Base-by-base conservation (phyloP, 768 basidiomycete genomes). In the Tubosaeta sp. region DNA sequence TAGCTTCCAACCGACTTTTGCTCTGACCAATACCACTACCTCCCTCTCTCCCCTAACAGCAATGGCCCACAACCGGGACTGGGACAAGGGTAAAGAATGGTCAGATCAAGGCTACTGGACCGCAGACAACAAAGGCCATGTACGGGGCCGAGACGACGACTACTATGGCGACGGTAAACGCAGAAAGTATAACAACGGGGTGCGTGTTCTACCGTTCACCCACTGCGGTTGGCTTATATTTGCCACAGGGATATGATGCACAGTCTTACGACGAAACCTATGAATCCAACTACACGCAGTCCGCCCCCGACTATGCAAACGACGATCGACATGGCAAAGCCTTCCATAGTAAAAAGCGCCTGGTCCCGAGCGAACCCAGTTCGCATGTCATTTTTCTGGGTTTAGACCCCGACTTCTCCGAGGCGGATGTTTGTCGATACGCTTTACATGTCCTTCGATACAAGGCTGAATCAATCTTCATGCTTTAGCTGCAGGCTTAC, bases 301-400 rank as follows among this genome's bases (percentile, higher is more conserved):
- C 73, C 42, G 60, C 73, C 47, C 76, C 81, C 52, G 81, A 83
- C 46, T 63, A 73, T 60, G 65, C 74, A 26, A 74, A 78, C 48
- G 82, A 84, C 64, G 82, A 81, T 59, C 75, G 76, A 41, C 61
- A 66, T 13, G 61, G 63, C 51, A 68, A 72, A 44, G 62, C 69
- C 50, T 78, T 79, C 62, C 65, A 66, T 58, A 66, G 65, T 65
- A 90, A 90, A 76, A 90, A 91, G 69, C 86, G 89, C 48, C 77
- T 90, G 38, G 76, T 81, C 52, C 86, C 90, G 29, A 93, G 90
- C 49, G 89, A 91, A 67, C 86, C 90, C 43, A 91, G 88, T 66
- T 83, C 86, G 42, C 93, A 97, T 73, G 90, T 97, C 67, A 95
- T 97, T 65, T 95, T 97, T 71, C 83, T 97, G 55, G 94, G 94